Percentiles rank a stretch among this genome's conserved stretches.
Conservation (phyloP, 1,284 basidiomycete species). For the Microbotryum scabiosae region DNA sequence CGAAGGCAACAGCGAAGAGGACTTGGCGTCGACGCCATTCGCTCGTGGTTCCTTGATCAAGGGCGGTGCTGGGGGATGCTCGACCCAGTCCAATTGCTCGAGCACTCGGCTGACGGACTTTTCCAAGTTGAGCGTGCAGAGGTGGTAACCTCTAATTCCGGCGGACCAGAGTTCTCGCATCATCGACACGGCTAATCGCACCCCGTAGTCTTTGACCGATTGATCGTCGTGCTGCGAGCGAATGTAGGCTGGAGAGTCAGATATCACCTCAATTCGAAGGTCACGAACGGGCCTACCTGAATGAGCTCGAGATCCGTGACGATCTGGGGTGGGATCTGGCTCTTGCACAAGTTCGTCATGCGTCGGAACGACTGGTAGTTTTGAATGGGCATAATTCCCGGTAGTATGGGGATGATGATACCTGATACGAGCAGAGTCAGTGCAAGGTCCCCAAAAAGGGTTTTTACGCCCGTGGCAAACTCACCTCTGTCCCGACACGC, state of each 20-base stretch:
- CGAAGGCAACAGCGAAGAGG: background rate
- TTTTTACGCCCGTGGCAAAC: background rate
- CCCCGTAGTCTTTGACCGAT: conserved; percentile 42
- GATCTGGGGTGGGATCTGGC: conserved; percentile 69
- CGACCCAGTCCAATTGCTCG: conserved; percentile 62
- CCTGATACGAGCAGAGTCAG: conserved; percentile 38
- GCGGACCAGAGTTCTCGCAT: conserved; percentile 46
- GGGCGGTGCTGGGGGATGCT: background rate
- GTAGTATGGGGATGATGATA: conserved; percentile 88
- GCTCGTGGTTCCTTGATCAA: no score
- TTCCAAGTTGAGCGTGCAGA: conserved; percentile 96
- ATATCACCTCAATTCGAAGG: conserved; percentile 13
- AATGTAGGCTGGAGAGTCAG: conserved; percentile 26
- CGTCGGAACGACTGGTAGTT: conserved; percentile 95
- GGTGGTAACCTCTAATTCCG: conserved; percentile 73
- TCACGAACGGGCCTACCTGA: conserved; percentile 48
- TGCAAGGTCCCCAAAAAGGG: background rate
- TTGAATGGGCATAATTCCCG: conserved; percentile 94
- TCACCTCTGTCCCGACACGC: conserved; percentile 57
- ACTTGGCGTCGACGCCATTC: no score
- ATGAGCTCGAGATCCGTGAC: conserved; percentile 76
- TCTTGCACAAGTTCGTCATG: conserved; percentile 80
- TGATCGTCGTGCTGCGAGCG: conserved; percentile 32
- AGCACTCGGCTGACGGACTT: conserved; percentile 87
- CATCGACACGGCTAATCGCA: conserved; percentile 39